A percentile compares a stretch with the other conserved stretches of the same genome.
Evolutionary conservation across 441 rosid species (phyloP).

Genomic region (Pelargonium fulgidum): DNA sequence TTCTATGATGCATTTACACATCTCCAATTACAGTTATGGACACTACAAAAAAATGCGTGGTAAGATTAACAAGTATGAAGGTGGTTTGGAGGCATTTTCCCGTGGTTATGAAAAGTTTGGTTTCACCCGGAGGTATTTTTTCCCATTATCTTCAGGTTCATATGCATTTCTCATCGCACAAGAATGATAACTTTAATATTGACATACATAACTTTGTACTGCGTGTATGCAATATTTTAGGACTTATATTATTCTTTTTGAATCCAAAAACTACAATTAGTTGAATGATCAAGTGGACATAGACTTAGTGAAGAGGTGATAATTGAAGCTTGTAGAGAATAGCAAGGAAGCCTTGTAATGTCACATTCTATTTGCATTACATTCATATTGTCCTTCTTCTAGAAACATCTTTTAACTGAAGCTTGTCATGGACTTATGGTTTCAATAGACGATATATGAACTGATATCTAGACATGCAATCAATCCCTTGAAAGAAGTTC

Average conservation of each 20-base stretch:
- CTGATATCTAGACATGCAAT: not conserved
- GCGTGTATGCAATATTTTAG: not conserved
- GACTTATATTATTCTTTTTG: constrained; percentile 4
- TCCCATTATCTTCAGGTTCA: constrained; percentile 11
- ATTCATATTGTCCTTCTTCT: not conserved
- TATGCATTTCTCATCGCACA: constrained; percentile 5
- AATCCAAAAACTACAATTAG: not conserved
- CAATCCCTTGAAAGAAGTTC: not conserved
- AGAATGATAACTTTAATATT: constrained; percentile 12
- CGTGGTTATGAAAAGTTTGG: constrained; percentile 93
- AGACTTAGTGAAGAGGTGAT: constrained; percentile 1
- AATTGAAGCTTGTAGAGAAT: not conserved
- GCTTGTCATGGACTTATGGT: not conserved
- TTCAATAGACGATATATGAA: not conserved
- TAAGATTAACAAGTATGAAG: constrained; percentile 73
- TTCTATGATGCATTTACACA: not conserved
- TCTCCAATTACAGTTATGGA: constrained; percentile 42
- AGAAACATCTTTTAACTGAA: not conserved
- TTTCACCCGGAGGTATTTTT: constrained; percentile 63
- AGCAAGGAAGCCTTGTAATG: not conserved
- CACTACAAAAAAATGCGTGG: constrained; percentile 66
- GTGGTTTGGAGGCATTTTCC: constrained; percentile 87
- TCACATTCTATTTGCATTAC: not conserved
- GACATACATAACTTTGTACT: not conserved
- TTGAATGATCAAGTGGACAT: not conserved